phyloP scores from a whole-genome alignment of 2,329 filamentous ascomycete genomes.

The Ophiocordyceps camponoti-leonardi region DNA sequence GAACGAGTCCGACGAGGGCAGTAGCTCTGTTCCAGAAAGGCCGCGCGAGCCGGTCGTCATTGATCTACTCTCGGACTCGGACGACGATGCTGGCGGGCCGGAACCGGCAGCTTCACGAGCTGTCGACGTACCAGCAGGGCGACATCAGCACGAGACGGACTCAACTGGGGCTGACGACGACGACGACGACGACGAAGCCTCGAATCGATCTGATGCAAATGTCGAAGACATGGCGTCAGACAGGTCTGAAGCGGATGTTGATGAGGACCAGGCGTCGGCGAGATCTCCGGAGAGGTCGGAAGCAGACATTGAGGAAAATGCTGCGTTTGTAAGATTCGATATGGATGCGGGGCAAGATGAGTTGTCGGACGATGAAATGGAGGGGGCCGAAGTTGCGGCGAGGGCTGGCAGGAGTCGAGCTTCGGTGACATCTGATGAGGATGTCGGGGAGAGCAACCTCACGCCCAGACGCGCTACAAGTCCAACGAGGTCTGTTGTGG shows the following conservation, averaged over 20 bases:
- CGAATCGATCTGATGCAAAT: no score
- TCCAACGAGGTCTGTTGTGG: no score
- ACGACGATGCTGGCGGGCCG: neutral
- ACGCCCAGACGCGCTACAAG: no score
- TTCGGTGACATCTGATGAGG: no score
- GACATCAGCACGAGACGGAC: neutral
- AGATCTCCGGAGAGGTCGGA: no score
- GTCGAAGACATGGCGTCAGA: no score
- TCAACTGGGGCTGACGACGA: neutral
- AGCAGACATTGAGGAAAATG: neutral
- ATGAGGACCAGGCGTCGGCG: no score
- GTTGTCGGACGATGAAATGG: neutral
- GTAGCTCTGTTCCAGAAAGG: neutral
- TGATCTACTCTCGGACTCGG: neutral
- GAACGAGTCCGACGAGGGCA: slow-evolving; percentile 1
- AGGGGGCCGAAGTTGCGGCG: no score
- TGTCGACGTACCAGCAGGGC: neutral
- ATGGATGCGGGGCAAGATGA: neutral
- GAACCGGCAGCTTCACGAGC: neutral
- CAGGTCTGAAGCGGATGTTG: no score
- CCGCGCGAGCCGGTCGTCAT: slow-evolving; percentile 19
- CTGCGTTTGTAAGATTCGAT: neutral
- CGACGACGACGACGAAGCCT: no score
- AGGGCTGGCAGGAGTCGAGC: no score
- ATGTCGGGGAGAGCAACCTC: no score